Evolutionary conservation across 176 grass and related monocot genomes (phyloP).

Genomic region (Oryza australiensis): DNA sequence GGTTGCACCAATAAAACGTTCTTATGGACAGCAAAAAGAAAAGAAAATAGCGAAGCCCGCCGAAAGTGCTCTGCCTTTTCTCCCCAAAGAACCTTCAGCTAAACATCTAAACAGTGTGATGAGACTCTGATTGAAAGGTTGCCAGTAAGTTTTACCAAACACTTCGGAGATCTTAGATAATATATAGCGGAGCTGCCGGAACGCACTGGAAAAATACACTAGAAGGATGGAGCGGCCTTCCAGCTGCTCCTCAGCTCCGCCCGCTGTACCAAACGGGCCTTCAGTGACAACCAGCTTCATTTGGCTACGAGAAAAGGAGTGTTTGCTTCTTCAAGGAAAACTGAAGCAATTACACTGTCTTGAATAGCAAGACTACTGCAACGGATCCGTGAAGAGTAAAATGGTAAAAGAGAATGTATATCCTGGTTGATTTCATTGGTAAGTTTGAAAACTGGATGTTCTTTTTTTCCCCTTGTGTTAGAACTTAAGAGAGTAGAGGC

Average conservation of each 20-base stretch:
- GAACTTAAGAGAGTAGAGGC: too few species aligned
- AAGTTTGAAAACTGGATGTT: neutral
- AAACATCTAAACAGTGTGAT: neutral
- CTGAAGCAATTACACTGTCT: neutral
- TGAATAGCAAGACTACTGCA: neutral
- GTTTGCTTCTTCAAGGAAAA: neutral
- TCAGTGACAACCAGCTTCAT: neutral
- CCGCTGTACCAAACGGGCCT: too few species aligned
- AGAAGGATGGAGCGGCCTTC: too few species aligned
- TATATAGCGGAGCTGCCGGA: too few species aligned
- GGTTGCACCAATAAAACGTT: conserved; percentile 10
- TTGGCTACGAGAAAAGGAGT: neutral
- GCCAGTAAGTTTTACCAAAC: neutral
- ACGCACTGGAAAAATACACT: too few species aligned
- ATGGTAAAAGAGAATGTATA: neutral
- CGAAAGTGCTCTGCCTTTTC: neutral
- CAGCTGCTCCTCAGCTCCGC: too few species aligned
- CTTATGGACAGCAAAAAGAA: conserved; percentile 22
- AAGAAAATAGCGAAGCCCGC: neutral
- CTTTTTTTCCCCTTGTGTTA: too few species aligned
- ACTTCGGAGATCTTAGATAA: too few species aligned
- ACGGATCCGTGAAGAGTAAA: neutral
- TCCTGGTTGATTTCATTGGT: neutral
- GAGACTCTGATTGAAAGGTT: neutral
- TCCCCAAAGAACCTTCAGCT: neutral